Percentiles rank a stretch among this genome's conserved stretches.
Evolutionary conservation across 208 protist genomes (phyloP).

Genomic region (Acanthamoeba culbertsoni): DNA sequence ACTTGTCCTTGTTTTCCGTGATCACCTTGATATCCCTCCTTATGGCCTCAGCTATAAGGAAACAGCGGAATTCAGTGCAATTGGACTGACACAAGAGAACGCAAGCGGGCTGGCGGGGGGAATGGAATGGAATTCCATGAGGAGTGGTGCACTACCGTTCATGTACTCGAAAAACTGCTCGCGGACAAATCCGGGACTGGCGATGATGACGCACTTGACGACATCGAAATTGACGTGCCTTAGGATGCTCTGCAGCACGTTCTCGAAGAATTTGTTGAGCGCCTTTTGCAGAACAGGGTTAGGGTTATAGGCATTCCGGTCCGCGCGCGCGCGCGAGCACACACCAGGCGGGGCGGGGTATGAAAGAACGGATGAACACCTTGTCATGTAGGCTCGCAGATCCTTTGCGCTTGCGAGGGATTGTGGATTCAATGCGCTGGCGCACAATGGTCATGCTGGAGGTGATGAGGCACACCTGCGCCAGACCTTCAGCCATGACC

Average conservation of each 20-base stretch:
- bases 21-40: constrained; percentile 82
- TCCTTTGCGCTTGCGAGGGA: constrained; percentile 81
- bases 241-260: constrained; percentile 88
- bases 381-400: constrained; percentile 78
- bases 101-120: not conserved
- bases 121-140: not conserved
- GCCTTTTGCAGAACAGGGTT: constrained; percentile 84
- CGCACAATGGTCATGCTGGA: constrained; percentile 91
- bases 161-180: constrained; percentile 84
- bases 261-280: constrained; percentile 92
- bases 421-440: constrained; percentile 80
- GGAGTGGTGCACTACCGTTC: too few species aligned
- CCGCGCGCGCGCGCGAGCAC: not conserved
- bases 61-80: not conserved
- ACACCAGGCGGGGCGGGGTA: too few species aligned
- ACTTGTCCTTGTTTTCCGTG: constrained; percentile 89
- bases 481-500: constrained; percentile 94
- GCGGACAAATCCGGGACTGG: constrained; percentile 92
- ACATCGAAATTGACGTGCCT: constrained; percentile 92
- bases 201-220: constrained; percentile 93
- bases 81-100: not conserved
- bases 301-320: not conserved
- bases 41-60: constrained; percentile 60
- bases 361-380: constrained; percentile 14
- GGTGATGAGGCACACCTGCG: constrained; percentile 92